phyloP scores from a whole-genome alignment of 768 basidiomycete species.

The Hydnum rufescens region DNA sequence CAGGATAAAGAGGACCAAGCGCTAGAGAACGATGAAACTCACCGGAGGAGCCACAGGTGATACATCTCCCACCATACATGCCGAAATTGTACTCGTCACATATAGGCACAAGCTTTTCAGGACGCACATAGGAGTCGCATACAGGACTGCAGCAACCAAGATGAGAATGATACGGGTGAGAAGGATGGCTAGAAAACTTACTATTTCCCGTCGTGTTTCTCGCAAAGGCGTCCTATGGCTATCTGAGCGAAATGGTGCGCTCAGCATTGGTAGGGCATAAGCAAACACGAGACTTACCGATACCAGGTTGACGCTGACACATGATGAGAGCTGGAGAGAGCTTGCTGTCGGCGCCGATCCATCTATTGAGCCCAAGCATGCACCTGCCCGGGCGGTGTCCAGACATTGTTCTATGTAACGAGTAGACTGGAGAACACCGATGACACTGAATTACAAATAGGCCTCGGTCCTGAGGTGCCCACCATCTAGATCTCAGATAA shows the following conservation, averaged over 20 bases:
- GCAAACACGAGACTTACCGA: slow-evolving; percentile 37
- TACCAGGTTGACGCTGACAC: slow-evolving; percentile 95
- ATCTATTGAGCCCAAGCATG: no score
- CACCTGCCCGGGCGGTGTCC: no score
- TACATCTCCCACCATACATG: slow-evolving; percentile 92
- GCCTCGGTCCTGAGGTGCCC: no score
- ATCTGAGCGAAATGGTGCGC: not conserved
- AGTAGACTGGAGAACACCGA: no score
- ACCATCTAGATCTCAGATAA: no score
- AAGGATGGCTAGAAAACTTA: slow-evolving; percentile 21
- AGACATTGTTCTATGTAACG: no score
- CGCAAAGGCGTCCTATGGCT: slow-evolving; percentile 97
- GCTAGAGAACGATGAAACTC: no score
- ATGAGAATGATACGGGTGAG: slow-evolving; percentile 1
- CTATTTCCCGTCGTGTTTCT: slow-evolving; percentile 99
- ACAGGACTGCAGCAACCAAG: slow-evolving; percentile 44
- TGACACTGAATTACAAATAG: no score
- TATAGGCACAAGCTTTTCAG: slow-evolving; percentile 91
- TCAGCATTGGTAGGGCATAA: not conserved
- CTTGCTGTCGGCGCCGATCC: no score
- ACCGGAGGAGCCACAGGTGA: slow-evolving; percentile 95
- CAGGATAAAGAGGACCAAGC: no score
- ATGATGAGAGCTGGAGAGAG: slow-evolving; percentile 67
- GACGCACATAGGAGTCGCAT: slow-evolving; percentile 97
- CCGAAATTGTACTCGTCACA: slow-evolving; percentile 99